Base-by-base conservation (phyloP, 169 alveolate species). In the Eimeria tenella region DNA sequence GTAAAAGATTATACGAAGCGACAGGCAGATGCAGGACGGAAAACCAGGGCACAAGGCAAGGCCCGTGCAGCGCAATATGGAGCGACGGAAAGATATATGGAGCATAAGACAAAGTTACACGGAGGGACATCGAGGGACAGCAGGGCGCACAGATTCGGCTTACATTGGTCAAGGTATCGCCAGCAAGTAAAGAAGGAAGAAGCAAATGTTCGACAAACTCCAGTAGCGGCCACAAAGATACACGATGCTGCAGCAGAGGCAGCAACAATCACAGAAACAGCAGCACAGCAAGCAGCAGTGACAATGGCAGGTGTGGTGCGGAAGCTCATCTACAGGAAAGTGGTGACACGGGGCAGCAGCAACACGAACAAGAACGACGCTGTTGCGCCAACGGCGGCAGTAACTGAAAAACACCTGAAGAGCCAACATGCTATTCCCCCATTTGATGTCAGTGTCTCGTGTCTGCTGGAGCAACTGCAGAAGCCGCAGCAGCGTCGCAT, bases 181-280 rank as follows among this genome's bases (percentile, higher is more conserved):
- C 77, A 17, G 77, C 77, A n/a, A 68, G 77, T 10, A 68, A 5
- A 8, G 77, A 15, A 8, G 77, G 77, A 8, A 68, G 31, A 2
- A 68, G 77, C 77, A 68, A 1, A 7, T 68, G 42, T n/a, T 68
- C 77, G 13, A 68, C 3, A 68, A 68, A 68, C 77, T 68, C 77
- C n/a, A 68, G 77, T 23, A 68, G n/a, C 77, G 77, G 77, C 77
- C 77, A 68, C 31, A 68, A 23, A 68, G 77, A 15, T 8, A 68
- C 31, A 11, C 31, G 77, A 15, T 13, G 42, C 77, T 68, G 77
- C 77, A 68, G 77, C 49, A 68, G 13, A 10, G 3, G 77, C 77
- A 68, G 77, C 77, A 68, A 3, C 77, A n/a, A 68, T 13, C 11
- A 23, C 77, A 68, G 77, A 15, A 68, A 68, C 49, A 68, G 77